Percentiles rank a stretch among this genome's conserved stretches.
Conservation (phyloP, 2,329 filamentous ascomycete genomes). For the Phyllosticta capitalensis region DNA sequence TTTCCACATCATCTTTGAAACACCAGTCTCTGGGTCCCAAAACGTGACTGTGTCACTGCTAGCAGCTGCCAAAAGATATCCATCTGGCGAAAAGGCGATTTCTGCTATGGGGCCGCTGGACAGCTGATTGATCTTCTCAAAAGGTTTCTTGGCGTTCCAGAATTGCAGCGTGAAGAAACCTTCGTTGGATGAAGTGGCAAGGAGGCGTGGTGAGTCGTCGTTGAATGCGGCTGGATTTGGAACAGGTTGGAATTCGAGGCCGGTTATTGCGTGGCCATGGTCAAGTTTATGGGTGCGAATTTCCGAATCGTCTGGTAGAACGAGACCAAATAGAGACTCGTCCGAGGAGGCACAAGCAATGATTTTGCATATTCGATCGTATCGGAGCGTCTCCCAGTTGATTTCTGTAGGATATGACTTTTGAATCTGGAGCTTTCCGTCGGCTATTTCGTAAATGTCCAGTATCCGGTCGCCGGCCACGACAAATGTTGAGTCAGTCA, state of each 20-base stretch:
- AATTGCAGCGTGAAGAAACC: slow-evolving; percentile 27
- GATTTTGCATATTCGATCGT: slow-evolving; percentile 32
- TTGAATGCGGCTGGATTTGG: slow-evolving; percentile 12
- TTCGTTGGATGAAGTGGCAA: slow-evolving; percentile 33
- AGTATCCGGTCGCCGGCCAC: slow-evolving; percentile 34
- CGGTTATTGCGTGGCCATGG: slow-evolving; percentile 28
- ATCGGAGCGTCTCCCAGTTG: slow-evolving; percentile 30
- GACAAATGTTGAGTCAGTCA: slow-evolving; percentile 32
- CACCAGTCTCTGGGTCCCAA: slow-evolving; percentile 32
- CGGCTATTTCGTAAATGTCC: slow-evolving; percentile 28
- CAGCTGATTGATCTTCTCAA: slow-evolving; percentile 22
- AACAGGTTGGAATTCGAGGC: slow-evolving; percentile 32
- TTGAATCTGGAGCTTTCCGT: slow-evolving; percentile 15
- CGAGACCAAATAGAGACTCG: slow-evolving; percentile 23
- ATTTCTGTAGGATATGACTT: slow-evolving; percentile 23
- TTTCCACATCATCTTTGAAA: slow-evolving; percentile 27
- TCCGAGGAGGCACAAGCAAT: slow-evolving; percentile 24
- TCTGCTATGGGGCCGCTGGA: slow-evolving; percentile 28
- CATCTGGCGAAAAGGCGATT: slow-evolving; percentile 36
- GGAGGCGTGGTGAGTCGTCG: slow-evolving; percentile 19
- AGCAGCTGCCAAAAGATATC: slow-evolving; percentile 34
- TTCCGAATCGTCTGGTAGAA: slow-evolving; percentile 24
- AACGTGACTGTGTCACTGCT: slow-evolving; percentile 35
- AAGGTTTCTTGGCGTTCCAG: slow-evolving; percentile 31
- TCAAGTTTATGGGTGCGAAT: slow-evolving; percentile 24